phyloP scores from a whole-genome alignment of 805 yeast genomes.

The Kuraishia piskuri region DNA sequence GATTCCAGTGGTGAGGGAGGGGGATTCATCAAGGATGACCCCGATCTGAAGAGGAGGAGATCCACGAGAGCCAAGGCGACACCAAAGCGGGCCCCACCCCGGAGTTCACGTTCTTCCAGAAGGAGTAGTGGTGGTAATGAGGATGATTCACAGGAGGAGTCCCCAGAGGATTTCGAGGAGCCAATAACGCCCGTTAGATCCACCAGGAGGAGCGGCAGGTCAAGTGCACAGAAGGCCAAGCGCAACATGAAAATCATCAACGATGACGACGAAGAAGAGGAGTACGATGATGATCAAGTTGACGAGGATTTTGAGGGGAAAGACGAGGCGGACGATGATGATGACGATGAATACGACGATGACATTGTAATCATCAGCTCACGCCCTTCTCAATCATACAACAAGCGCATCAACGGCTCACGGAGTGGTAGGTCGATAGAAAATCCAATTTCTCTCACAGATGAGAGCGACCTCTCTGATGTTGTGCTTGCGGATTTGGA shows the following conservation, averaged over 20 bases:
- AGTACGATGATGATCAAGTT: constrained; percentile 14
- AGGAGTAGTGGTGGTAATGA: background rate
- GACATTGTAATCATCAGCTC: constrained; percentile 15
- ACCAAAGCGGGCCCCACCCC: background rate
- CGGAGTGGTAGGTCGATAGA: constrained; percentile 6
- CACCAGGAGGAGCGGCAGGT: constrained; percentile 14
- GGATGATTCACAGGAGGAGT: constrained; percentile 4
- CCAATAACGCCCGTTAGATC: background rate
- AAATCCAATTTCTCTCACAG: constrained; percentile 9
- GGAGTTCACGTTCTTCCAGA: background rate
- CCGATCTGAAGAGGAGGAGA: constrained; percentile 12
- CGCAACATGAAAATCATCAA: constrained; percentile 15
- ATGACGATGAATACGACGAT: constrained; percentile 9
- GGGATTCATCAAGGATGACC: constrained; percentile 33
- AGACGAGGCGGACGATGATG: constrained; percentile 11
- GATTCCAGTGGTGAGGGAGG: constrained; percentile 19
- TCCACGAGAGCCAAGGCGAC: constrained; percentile 4
- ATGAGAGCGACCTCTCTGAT: constrained; percentile 11
- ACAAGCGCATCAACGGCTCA: constrained; percentile 1
- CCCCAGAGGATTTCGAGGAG: constrained; percentile 11
- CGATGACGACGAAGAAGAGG: constrained; percentile 25
- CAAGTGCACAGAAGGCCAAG: constrained; percentile 15
- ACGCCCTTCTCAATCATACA: background rate
- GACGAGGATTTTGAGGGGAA: constrained; percentile 13
- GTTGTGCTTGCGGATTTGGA: constrained; percentile 6